Percentiles rank a stretch among this genome's conserved stretches.
Conservation (phyloP, 2,329 filamentous ascomycete species). For the Xylaria sp. region DNA sequence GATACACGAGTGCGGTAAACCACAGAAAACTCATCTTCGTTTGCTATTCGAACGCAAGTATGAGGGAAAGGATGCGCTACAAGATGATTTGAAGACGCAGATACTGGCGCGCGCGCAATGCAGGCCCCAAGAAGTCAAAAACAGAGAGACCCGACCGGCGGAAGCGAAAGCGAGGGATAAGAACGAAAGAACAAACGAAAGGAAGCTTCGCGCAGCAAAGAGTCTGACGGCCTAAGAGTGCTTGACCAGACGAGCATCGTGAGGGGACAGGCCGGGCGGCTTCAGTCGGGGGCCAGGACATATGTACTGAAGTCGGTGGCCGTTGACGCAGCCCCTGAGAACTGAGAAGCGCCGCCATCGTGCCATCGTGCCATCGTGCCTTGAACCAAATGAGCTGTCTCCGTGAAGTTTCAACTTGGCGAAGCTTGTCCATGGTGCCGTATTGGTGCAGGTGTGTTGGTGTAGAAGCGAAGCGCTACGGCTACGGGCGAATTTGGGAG, state of each 20-base stretch:
- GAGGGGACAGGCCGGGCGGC: conserved; percentile 7
- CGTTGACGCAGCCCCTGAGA: conserved; percentile 23
- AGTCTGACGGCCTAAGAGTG: neutral
- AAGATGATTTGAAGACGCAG: conserved; percentile 8
- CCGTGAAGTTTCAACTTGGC: conserved; percentile 41
- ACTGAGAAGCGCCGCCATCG: conserved; percentile 34
- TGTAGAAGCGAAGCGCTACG: conserved; percentile 1
- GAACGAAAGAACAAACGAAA: conserved; percentile 19
- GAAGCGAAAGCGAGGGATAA: conserved; percentile 8
- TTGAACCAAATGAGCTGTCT: conserved; percentile 43
- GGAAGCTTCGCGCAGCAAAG: conserved; percentile 24
- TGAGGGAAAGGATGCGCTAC: conserved; percentile 10
- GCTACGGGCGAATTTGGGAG: conserved; percentile 14
- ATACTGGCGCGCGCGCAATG: conserved; percentile 12
- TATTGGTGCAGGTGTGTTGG: conserved; percentile 21
- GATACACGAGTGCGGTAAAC: conserved; percentile 26
- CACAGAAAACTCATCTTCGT: conserved; percentile 26
- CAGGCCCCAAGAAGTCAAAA: conserved; percentile 10
- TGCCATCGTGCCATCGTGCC: conserved; percentile 31
- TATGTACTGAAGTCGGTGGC: conserved; percentile 17
- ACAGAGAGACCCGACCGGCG: conserved; percentile 4
- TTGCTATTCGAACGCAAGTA: neutral
- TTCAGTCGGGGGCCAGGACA: conserved; percentile 14
- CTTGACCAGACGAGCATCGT: conserved; percentile 21
- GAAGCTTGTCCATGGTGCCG: conserved; percentile 27